phyloP scores from a whole-genome alignment of 345 rosid species.

The Sapria himalayana region DNA sequence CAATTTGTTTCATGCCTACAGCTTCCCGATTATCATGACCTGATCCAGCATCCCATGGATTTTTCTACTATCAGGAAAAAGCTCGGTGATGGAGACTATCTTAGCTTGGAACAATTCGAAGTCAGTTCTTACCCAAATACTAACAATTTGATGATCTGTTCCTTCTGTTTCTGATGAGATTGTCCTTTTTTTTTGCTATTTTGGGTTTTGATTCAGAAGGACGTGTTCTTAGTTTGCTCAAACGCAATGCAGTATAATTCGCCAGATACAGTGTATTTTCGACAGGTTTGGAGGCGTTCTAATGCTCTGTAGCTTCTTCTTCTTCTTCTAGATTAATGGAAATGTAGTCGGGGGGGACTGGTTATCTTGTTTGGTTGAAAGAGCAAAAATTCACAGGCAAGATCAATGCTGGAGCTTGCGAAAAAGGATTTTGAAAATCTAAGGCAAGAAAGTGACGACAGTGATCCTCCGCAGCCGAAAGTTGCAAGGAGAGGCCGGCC shows the following conservation, averaged over 20 bases:
- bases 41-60: constrained; percentile 74
- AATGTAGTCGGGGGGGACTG: background rate
- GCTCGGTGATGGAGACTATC: constrained; percentile 39
- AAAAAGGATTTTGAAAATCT: constrained; percentile 79
- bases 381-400: constrained; percentile 58
- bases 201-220: constrained; percentile 30
- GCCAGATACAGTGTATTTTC: constrained; percentile 70
- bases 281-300: constrained; percentile 43
- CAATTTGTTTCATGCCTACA: no score
- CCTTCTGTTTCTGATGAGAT: background rate
- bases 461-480: constrained; percentile 43
- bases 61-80: constrained; percentile 60
- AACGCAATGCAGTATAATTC: constrained; percentile 95
- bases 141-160: background rate
- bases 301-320: background rate
- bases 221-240: constrained; percentile 59
- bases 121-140: constrained; percentile 16
- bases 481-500: constrained; percentile 63
- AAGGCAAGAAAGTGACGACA: constrained; percentile 84
- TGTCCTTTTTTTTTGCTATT: background rate
- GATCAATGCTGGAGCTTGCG: constrained; percentile 76
- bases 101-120: constrained; percentile 75
- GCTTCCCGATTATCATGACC: constrained; percentile 95
- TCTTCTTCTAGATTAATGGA: no score
- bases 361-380: constrained; percentile 2